These are phyloP conservation scores for Brachypodium distachyon DNA, from an alignment of 202 grass and related monocot genomes.

Conservation along the genomic window DNA sequence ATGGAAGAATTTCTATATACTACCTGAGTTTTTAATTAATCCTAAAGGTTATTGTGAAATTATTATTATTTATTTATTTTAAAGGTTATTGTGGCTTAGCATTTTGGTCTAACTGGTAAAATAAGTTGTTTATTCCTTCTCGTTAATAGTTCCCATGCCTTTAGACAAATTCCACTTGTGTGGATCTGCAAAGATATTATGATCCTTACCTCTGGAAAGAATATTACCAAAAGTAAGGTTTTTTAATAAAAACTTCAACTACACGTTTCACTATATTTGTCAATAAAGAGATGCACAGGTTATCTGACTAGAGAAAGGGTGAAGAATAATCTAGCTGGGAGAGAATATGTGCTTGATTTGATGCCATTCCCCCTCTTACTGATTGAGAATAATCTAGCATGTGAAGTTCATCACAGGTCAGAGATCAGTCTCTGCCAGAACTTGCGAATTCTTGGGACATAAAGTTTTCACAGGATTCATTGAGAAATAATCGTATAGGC, in stretches of 20 bases:
- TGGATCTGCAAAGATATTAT: neutral
- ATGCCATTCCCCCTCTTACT: neutral
- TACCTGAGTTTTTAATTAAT: neutral
- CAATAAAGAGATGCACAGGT: neutral
- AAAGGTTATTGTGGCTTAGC: neutral
- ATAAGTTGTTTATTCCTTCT: too few relatives aligned
- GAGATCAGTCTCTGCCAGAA: neutral
- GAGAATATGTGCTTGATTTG: slow-evolving; percentile 4
- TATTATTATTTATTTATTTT: neutral
- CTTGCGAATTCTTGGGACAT: neutral
- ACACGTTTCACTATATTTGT: neutral
- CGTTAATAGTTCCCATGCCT: neutral
- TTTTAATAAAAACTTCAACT: neutral
- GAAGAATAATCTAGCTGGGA: neutral
- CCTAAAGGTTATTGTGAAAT: neutral
- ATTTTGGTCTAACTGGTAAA: neutral
- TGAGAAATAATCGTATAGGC: neutral
- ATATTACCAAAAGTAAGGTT: neutral
- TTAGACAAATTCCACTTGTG: neutral
- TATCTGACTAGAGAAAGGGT: neutral
- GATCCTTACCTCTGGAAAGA: neutral
- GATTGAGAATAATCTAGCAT: neutral
- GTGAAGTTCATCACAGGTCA: neutral
- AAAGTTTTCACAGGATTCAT: neutral
- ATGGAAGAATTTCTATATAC: neutral